Evolutionary conservation across 306 rosid species (phyloP).

Genomic region (Pyrus communis): DNA sequence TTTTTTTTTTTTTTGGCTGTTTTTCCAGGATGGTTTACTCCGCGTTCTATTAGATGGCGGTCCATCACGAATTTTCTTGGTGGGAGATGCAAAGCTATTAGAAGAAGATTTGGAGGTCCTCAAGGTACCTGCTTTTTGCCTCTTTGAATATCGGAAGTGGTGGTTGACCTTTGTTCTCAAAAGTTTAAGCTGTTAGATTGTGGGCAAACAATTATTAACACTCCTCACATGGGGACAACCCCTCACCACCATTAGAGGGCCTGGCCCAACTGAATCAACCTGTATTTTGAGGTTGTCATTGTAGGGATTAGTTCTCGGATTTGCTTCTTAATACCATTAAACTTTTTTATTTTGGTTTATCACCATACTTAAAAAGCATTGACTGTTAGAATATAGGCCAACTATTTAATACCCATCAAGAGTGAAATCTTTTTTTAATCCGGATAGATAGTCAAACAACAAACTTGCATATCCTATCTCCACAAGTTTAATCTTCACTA

Average conservation of each 20-base stretch:
- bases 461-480: not conserved
- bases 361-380: not conserved
- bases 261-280: not conserved
- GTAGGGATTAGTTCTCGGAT: not conserved
- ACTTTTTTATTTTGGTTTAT: not conserved
- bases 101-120: slow-evolving; percentile 90
- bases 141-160: slow-evolving; percentile 5
- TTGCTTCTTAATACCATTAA: not conserved
- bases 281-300: not conserved
- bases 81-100: slow-evolving; percentile 64
- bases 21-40: slow-evolving; percentile 80
- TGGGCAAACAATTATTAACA: not conserved
- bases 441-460: not conserved
- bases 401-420: not conserved
- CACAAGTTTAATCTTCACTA: not conserved
- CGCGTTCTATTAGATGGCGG: slow-evolving; percentile 94
- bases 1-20: not conserved
- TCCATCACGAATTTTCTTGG: slow-evolving; percentile 61
- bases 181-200: not conserved
- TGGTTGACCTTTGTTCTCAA: not conserved
- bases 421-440: not conserved
- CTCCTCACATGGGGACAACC: not conserved
- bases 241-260: not conserved
- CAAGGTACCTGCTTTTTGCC: slow-evolving; percentile 48
- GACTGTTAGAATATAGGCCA: not conserved